Percentiles rank a stretch among this genome's conserved stretches.
phyloP scores from a whole-genome alignment of 2,329 filamentous ascomycete genomes.

The Lachnellula hyalina region DNA sequence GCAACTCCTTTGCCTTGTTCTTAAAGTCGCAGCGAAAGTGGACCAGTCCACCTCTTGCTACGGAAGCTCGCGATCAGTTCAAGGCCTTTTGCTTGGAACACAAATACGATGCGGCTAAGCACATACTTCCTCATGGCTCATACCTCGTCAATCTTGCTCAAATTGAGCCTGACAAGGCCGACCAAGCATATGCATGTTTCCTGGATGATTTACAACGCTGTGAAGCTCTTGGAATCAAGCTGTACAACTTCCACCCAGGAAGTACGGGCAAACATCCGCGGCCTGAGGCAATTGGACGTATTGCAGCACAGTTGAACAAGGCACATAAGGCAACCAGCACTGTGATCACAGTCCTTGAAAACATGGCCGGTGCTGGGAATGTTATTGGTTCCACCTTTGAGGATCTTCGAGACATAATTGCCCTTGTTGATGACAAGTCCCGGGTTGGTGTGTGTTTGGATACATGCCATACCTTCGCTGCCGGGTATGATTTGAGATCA shows the following conservation, averaged over 20 bases:
- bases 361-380: constrained; percentile 89
- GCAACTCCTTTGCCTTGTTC: constrained; percentile 91
- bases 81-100: constrained; percentile 61
- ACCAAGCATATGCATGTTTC: constrained; percentile 81
- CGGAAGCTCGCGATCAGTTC: constrained; percentile 65
- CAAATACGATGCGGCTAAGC: constrained; percentile 63
- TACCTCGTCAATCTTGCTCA: constrained; percentile 97
- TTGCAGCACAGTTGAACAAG: constrained; percentile 76
- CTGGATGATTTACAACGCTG: constrained; percentile 84
- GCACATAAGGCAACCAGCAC: constrained; percentile 70
- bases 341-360: constrained; percentile 85
- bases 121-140: constrained; percentile 86
- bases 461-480: constrained; percentile 93
- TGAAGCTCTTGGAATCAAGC: constrained; percentile 73
- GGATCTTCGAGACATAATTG: constrained; percentile 81
- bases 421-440: constrained; percentile 69
- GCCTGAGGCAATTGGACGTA: constrained; percentile 66
- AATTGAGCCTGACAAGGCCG: constrained; percentile 69
- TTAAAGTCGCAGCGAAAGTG: constrained; percentile 96
- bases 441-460: constrained; percentile 93
- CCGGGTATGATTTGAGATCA: constrained; percentile 81
- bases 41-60: constrained; percentile 71
- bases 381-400: constrained; percentile 81
- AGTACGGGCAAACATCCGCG: constrained; percentile 66
- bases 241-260: constrained; percentile 99